Evolutionary conservation across 257 asterid genomes (phyloP).

Genomic region (Solanum peruvianum): DNA sequence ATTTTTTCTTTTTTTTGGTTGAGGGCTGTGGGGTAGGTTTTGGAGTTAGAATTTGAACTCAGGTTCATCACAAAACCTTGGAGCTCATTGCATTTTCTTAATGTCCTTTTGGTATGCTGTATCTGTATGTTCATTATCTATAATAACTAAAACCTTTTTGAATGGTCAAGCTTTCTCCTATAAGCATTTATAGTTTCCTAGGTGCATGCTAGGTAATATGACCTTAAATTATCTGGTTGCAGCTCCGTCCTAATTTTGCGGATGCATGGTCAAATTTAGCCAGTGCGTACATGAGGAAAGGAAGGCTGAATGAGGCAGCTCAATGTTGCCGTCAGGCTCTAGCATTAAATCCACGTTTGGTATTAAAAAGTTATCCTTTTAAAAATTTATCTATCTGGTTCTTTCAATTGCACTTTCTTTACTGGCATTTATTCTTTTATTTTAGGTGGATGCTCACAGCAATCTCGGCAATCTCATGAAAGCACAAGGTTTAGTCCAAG

Average conservation of each 20-base stretch:
- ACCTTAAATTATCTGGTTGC: slow-evolving; percentile 16
- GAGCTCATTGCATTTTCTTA: background rate
- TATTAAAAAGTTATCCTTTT: slow-evolving; percentile 10
- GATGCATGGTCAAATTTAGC: slow-evolving; percentile 99
- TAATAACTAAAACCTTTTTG: background rate
- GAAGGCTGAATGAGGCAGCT: slow-evolving; percentile 91
- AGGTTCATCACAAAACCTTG: background rate
- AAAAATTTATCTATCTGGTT: background rate
- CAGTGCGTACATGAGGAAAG: slow-evolving; percentile 95
- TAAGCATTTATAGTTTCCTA: background rate
- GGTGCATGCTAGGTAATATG: background rate
- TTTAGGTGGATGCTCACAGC: slow-evolving; percentile 98
- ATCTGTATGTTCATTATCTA: background rate
- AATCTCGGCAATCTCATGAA: slow-evolving; percentile 98
- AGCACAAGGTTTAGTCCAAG: slow-evolving; percentile 93
- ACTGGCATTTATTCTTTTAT: slow-evolving; percentile 12
- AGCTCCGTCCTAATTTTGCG: slow-evolving; percentile 99
- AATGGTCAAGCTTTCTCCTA: background rate
- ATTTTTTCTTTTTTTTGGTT: background rate
- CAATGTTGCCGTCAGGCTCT: slow-evolving; percentile 99
- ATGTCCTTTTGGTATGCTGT: background rate
- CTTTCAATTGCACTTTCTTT: slow-evolving; percentile 1
- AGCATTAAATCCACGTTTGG: slow-evolving; percentile 81
- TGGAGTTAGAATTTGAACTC: background rate
- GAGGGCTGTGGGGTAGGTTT: background rate